These are phyloP conservation scores for Stylonectria norvegica DNA, from an alignment of 2,329 filamentous ascomycete genomes.

Conservation along the genomic window DNA sequence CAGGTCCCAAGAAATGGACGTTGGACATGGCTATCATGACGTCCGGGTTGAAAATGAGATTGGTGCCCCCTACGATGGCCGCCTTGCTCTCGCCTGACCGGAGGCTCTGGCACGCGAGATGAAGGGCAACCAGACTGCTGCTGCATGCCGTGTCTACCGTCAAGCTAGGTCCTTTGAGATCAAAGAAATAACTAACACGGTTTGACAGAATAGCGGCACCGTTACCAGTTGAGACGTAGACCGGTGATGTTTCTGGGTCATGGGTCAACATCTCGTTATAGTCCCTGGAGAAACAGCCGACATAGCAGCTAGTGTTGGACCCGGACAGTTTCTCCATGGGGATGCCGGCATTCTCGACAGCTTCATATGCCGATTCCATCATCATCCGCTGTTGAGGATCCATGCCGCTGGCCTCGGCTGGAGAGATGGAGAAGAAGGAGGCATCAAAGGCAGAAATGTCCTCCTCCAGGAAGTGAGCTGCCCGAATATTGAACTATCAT, in stretches of 20 bases:
- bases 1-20: conserved; percentile 43
- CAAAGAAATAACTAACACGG: conserved; percentile 30
- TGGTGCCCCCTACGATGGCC: conserved; percentile 40
- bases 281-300: conserved; percentile 8
- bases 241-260: conserved; percentile 1
- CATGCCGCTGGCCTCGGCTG: conserved; percentile 10
- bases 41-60: conserved; percentile 12
- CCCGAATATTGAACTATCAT: conserved; percentile 3
- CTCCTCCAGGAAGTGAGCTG: conserved; percentile 24
- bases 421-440: conserved; percentile 19
- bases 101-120: conserved; percentile 31
- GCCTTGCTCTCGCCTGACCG: conserved; percentile 27
- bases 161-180: conserved; percentile 33
- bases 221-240: conserved; percentile 30
- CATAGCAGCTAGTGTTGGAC: conserved; percentile 7
- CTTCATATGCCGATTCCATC: conserved; percentile 17
- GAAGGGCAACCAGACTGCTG: conserved; percentile 30
- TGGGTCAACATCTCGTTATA: conserved; percentile 8
- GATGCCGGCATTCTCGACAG: conserved; percentile 28
- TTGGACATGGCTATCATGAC: conserved; percentile 34
- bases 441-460: conserved; percentile 23
- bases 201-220: conserved; percentile 53
- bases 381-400: conserved; percentile 21
- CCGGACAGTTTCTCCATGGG: conserved; percentile 7
- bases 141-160: conserved; percentile 37